phyloP scores from a whole-genome alignment of 106 monocot genomes.

The Agapanthus africanus region DNA sequence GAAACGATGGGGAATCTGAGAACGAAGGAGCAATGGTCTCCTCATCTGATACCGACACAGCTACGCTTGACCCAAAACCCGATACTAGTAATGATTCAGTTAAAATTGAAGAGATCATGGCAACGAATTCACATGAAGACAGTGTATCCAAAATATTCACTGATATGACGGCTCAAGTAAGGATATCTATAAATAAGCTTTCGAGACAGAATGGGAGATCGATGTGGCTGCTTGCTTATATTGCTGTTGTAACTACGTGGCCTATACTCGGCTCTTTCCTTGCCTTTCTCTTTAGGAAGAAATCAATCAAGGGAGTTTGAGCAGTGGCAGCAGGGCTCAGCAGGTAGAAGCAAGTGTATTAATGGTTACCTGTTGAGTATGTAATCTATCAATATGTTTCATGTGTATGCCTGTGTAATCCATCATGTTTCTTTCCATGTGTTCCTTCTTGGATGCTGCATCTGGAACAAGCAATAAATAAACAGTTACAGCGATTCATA shows the following conservation, averaged over 20 bases:
- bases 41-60: background rate
- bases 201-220: conserved; percentile 35
- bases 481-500: too few species aligned
- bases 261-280: conserved; percentile 61
- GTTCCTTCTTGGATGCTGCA: too few species aligned
- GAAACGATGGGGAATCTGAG: conserved; percentile 15
- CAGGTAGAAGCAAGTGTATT: background rate
- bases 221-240: conserved; percentile 72
- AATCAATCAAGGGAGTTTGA: background rate
- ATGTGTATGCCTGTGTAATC: too few species aligned
- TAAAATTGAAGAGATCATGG: background rate
- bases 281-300: conserved; percentile 44
- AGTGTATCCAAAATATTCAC: background rate
- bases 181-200: conserved; percentile 49
- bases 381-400: too few species aligned
- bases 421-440: too few species aligned
- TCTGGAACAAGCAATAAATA: too few species aligned
- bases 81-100: conserved; percentile 2
- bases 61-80: conserved; percentile 1
- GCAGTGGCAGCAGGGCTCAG: background rate
- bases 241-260: conserved; percentile 68
- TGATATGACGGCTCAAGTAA: conserved; percentile 28
- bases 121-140: conserved; percentile 8
- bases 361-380: too few species aligned
- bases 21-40: background rate